Percentiles rank a stretch among this genome's conserved stretches.
These are phyloP conservation scores for Mucor velutinosus DNA, from an alignment of 371 early-diverging fungal species.

Conservation along the genomic window DNA sequence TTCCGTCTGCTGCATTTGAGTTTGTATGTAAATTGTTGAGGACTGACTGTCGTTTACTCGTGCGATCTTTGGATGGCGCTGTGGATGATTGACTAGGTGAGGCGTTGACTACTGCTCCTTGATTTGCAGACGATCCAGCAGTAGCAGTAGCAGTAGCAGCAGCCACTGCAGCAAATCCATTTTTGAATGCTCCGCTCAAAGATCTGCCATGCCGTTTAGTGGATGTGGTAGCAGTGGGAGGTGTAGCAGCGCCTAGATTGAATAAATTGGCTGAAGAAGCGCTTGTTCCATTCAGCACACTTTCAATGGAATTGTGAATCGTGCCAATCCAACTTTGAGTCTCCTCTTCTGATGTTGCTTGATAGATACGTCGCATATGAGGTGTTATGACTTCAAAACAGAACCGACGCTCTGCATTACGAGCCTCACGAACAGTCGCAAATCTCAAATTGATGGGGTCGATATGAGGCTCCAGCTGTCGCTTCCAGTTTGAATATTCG, in stretches of 20 bases:
- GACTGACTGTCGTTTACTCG: slow-evolving; percentile 5
- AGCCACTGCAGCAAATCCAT: slow-evolving; percentile 16
- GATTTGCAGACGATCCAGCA: background rate
- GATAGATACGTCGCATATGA: slow-evolving; percentile 66
- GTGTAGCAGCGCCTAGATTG: background rate
- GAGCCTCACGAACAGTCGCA: slow-evolving; percentile 77
- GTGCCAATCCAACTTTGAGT: slow-evolving; percentile 68
- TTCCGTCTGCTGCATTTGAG: background rate
- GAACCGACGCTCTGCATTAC: slow-evolving; percentile 74
- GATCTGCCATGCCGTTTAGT: slow-evolving; percentile 8
- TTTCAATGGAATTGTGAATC: slow-evolving; percentile 73
- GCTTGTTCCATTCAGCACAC: slow-evolving; percentile 60
- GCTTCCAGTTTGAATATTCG: slow-evolving; percentile 77
- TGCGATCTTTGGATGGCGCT: background rate
- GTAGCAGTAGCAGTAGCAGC: background rate
- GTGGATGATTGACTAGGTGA: background rate
- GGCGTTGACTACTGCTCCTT: background rate
- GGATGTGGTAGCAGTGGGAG: slow-evolving; percentile 8
- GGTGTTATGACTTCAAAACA: slow-evolving; percentile 79
- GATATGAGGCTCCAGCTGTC: slow-evolving; percentile 60
- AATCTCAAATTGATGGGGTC: slow-evolving; percentile 71
- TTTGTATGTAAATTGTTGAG: background rate
- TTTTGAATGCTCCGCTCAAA: slow-evolving; percentile 26
- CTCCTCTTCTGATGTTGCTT: slow-evolving; percentile 76
- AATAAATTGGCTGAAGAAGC: slow-evolving; percentile 19